phyloP scores from a whole-genome alignment of 768 basidiomycete species.

The Macrolepiota dolichaula region DNA sequence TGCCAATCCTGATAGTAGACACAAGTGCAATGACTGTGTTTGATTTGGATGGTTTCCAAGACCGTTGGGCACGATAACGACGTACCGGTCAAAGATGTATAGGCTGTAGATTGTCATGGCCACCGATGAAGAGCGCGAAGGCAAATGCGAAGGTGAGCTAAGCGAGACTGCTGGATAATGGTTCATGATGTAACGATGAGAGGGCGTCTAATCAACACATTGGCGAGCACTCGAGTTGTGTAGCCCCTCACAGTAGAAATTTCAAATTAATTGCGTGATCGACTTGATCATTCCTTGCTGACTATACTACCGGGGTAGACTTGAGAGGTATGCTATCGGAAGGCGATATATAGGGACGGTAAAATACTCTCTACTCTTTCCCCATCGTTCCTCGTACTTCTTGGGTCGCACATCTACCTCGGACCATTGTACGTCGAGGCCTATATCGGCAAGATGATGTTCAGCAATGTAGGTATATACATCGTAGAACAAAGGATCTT shows the following conservation, averaged over 20 bases:
- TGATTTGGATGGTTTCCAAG: neutral
- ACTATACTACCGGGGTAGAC: conserved; percentile 9
- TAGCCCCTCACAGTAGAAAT: neutral
- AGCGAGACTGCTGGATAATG: neutral
- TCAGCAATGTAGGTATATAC: conserved; percentile 86
- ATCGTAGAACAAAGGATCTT: conserved; percentile 87
- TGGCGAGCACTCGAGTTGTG: neutral
- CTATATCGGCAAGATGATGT: conserved; percentile 79
- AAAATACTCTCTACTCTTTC: conserved; percentile 73
- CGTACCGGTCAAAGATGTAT: conserved; percentile 90
- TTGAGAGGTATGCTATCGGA: conserved; percentile 43
- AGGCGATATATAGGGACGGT: conserved; percentile 71
- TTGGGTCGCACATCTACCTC: conserved; percentile 65
- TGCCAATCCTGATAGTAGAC: conserved; percentile 98
- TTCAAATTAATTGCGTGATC: neutral
- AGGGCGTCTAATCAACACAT: neutral
- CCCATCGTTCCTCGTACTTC: conserved; percentile 65
- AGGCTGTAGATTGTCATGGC: conserved; percentile 87
- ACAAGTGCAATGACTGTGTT: conserved; percentile 77
- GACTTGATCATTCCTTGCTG: neutral
- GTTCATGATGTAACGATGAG: neutral
- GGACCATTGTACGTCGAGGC: conserved; percentile 76
- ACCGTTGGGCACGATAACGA: conserved; percentile 2
- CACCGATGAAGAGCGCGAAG: neutral
- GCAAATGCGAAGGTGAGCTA: conserved; percentile 1